A percentile compares a stretch with the other conserved stretches of the same genome.
Evolutionary conservation across 768 basidiomycete genomes (phyloP).

Genomic region (Lyophyllum atratum): DNA sequence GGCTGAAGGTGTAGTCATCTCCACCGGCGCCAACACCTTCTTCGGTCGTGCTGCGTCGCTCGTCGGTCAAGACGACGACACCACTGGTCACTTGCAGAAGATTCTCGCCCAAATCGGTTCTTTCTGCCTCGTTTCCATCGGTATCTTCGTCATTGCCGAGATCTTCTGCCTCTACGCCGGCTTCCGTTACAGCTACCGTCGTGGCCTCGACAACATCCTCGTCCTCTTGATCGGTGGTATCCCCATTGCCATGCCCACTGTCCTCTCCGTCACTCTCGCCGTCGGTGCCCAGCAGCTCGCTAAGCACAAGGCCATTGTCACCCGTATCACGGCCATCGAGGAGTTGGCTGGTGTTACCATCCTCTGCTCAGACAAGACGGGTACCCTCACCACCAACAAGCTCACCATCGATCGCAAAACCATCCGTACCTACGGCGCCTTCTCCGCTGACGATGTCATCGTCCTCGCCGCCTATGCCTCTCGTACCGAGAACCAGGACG

Average conservation of each 20-base stretch:
- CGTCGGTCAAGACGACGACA: slow-evolving; percentile 97
- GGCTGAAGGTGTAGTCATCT: slow-evolving; percentile 98
- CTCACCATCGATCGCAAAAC: slow-evolving; percentile 94
- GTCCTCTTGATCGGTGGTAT: slow-evolving; percentile 99
- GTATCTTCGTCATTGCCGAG: slow-evolving; percentile 93
- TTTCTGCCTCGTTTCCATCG: slow-evolving; percentile 96
- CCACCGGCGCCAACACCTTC: slow-evolving; percentile 97
- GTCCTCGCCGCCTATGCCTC: slow-evolving; percentile 95
- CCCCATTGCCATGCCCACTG: slow-evolving; percentile 99
- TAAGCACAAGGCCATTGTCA: slow-evolving; percentile 99
- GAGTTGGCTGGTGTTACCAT: slow-evolving; percentile 98
- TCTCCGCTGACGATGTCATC: slow-evolving; percentile 88
- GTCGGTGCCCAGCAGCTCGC: slow-evolving; percentile 99
- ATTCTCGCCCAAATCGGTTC: slow-evolving; percentile 97
- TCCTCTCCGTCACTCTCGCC: slow-evolving; percentile 96
- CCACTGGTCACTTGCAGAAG: slow-evolving; percentile 97
- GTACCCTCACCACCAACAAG: slow-evolving; percentile 98
- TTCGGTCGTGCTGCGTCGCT: slow-evolving; percentile 98
- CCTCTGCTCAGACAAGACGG: slow-evolving; percentile 98
- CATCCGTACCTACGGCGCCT: slow-evolving; percentile 87
- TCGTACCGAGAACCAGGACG: slow-evolving; percentile 98
- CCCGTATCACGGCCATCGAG: slow-evolving; percentile 99
- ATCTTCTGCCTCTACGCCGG: slow-evolving; percentile 93
- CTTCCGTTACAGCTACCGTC: slow-evolving; percentile 89
- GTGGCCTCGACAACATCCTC: slow-evolving; percentile 95